These are phyloP conservation scores for Alternaria incomplexa DNA, from an alignment of 2,329 filamentous ascomycete genomes.

Conservation along the genomic window DNA sequence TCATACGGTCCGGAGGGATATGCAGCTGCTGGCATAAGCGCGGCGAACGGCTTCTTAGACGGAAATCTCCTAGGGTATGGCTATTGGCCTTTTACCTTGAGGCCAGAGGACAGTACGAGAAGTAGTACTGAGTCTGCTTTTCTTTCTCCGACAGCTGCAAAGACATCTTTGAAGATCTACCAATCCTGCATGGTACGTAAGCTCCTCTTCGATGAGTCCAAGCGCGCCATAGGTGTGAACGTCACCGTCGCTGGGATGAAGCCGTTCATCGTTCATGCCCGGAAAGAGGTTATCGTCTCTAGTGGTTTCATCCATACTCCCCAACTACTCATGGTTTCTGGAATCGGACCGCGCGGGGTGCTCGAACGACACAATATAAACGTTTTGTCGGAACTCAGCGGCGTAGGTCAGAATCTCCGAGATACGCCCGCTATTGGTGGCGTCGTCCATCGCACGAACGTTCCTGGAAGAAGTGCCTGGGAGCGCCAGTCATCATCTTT, in stretches of 20 bases:
- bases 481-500: constrained; percentile 2
- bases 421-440: constrained; percentile 6
- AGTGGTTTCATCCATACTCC: constrained; percentile 3
- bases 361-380: constrained; percentile 5
- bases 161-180: constrained; percentile 11
- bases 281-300: constrained; percentile 10
- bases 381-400: constrained; percentile 4
- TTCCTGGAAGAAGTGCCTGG: constrained; percentile 9
- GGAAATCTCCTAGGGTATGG: constrained; percentile 9
- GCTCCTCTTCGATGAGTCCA: constrained; percentile 5
- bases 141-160: constrained; percentile 2
- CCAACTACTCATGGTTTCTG: constrained; percentile 10
- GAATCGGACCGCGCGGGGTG: constrained; percentile 5
- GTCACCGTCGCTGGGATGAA: constrained; percentile 6
- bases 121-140: constrained; percentile 11
- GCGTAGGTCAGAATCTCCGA: constrained; percentile 7
- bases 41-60: constrained; percentile 7
- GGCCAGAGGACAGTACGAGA: constrained; percentile 7
- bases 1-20: constrained; percentile 13
- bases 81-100: constrained; percentile 9
- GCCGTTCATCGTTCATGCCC: constrained; percentile 1
- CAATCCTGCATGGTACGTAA: constrained; percentile 11
- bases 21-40: constrained; percentile 5
- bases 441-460: not conserved
- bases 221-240: constrained; percentile 6